Evolutionary conservation across 352 stramenopile genomes (phyloP).

Genomic region (Phytophthora fragariae): DNA sequence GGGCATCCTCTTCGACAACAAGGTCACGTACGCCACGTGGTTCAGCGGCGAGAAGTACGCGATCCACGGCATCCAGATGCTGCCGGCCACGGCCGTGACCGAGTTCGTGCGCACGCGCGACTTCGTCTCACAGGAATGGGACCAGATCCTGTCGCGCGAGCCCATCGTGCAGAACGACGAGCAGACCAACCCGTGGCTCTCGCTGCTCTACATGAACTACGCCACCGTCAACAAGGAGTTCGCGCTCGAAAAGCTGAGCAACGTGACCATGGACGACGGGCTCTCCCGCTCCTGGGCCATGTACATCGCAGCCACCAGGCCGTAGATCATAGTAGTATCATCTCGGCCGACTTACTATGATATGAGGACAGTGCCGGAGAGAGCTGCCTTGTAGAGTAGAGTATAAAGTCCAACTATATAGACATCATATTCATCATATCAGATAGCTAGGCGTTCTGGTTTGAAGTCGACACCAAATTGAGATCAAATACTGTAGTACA

Average conservation of each 20-base stretch:
- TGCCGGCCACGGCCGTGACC: slow-evolving; percentile 66
- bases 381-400: slow-evolving; percentile 31
- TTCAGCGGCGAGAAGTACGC: slow-evolving; percentile 76
- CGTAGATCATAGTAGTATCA: slow-evolving; percentile 15
- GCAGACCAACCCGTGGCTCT: slow-evolving; percentile 74
- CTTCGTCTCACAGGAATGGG: slow-evolving; percentile 69
- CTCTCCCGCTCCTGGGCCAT: slow-evolving; percentile 80
- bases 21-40: slow-evolving; percentile 77
- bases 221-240: slow-evolving; percentile 62
- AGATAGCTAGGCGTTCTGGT: too few relatives aligned
- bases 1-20: slow-evolving; percentile 81
- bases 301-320: slow-evolving; percentile 72
- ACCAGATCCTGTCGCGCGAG: slow-evolving; percentile 51
- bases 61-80: slow-evolving; percentile 87
- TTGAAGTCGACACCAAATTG: too few relatives aligned
- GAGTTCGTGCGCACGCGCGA: slow-evolving; percentile 57
- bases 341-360: slow-evolving; percentile 21
- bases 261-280: slow-evolving; percentile 70
- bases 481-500: not conserved
- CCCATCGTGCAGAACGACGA: slow-evolving; percentile 48
- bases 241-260: slow-evolving; percentile 66
- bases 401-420: slow-evolving; percentile 27
- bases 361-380: slow-evolving; percentile 18
- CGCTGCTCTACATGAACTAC: slow-evolving; percentile 83
- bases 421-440: slow-evolving; percentile 16